Conservation (phyloP, 1,284 basidiomycete genomes). For the Golubevia pallescens region DNA sequence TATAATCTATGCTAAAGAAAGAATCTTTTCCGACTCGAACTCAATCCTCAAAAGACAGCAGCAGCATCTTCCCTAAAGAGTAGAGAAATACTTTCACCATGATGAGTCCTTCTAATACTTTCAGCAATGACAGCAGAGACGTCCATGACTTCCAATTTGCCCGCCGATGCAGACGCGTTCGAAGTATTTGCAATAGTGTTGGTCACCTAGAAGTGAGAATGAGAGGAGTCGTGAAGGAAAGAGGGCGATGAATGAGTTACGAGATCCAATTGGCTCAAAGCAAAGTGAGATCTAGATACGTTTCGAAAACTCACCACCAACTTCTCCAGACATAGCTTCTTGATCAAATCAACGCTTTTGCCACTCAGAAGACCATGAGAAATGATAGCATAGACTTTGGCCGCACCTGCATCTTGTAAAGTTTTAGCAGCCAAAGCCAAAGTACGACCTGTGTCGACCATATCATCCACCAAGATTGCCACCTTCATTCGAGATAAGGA, state of each 20-base stretch:
- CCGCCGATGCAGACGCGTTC: conserved; percentile 66
- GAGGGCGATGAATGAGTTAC: conserved; percentile 29
- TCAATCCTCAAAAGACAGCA: conserved; percentile 48
- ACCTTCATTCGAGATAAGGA: conserved; percentile 7
- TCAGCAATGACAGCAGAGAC: conserved; percentile 90
- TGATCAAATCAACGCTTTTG: conserved; percentile 77
- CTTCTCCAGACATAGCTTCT: conserved; percentile 80
- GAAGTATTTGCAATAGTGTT: conserved; percentile 75
- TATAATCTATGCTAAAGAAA: too few species aligned
- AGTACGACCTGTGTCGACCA: conserved; percentile 94
- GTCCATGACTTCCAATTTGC: conserved; percentile 74
- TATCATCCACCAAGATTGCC: conserved; percentile 94
- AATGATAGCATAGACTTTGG: conserved; percentile 84
- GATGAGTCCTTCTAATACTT: conserved; percentile 93
- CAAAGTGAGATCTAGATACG: too few species aligned
- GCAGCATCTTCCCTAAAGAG: conserved; percentile 59
- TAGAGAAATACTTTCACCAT: conserved; percentile 74
- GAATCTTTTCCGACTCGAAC: too few species aligned
- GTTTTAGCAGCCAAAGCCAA: conserved; percentile 83
- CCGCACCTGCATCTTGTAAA: conserved; percentile 85
- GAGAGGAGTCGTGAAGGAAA: conserved; percentile 3
- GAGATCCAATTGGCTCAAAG: not conserved
- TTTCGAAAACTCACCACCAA: conserved; percentile 75
- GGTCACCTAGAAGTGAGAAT: conserved; percentile 69
- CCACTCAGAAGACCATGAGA: conserved; percentile 92